Evolutionary conservation across 208 protist species (phyloP).

Genomic region (Leishmania turanica): DNA sequence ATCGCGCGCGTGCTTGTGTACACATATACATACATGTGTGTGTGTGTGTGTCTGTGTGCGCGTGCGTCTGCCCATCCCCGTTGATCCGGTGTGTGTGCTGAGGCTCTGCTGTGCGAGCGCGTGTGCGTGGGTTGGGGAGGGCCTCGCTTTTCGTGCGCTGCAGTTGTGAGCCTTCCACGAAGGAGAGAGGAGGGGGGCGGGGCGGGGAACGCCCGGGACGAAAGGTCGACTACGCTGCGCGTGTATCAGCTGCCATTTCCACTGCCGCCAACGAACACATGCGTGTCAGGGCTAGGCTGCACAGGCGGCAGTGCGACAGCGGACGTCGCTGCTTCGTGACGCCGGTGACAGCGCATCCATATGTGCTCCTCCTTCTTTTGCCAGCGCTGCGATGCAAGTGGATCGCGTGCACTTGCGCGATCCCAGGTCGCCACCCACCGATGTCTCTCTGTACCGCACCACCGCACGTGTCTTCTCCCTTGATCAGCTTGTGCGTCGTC

Average conservation of each 20-base stretch:
- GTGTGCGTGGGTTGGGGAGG: background rate
- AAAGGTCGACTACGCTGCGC: background rate
- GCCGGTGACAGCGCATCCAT: background rate
- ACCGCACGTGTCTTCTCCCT: background rate
- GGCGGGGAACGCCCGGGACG: background rate
- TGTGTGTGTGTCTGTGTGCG: background rate
- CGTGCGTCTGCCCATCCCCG: background rate
- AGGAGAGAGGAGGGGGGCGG: background rate
- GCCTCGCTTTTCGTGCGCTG: background rate
- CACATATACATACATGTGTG: background rate
- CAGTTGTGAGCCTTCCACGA: background rate
- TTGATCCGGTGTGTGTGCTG: background rate
- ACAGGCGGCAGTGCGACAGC: background rate
- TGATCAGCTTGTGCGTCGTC: background rate
- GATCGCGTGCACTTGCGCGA: background rate
- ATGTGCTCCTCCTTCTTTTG: background rate
- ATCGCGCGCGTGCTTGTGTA: background rate
- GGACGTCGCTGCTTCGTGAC: background rate
- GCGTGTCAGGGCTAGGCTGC: background rate
- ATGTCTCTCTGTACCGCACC: background rate
- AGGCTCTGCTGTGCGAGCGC: constrained; percentile 2
- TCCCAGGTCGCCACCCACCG: background rate
- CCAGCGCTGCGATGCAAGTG: background rate
- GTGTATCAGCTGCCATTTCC: background rate
- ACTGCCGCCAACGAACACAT: background rate